These are phyloP conservation scores for Fonsecaea nubica DNA, from an alignment of 2,329 filamentous ascomycete species.

Conservation along the genomic window DNA sequence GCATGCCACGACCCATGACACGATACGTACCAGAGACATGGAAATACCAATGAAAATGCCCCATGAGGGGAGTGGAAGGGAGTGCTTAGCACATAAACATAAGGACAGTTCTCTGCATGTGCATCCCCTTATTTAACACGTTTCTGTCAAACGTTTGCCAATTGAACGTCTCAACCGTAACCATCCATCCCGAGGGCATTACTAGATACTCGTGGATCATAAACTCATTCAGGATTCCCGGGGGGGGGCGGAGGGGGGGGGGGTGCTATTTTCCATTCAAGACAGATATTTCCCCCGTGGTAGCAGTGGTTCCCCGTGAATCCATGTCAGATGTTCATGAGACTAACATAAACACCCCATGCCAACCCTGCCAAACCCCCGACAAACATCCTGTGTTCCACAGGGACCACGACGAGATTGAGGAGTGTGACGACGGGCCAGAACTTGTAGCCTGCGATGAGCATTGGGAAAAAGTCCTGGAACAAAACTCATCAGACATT, in stretches of 20 bases:
- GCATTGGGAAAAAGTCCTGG: conserved; percentile 41
- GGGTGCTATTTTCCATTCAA: neutral
- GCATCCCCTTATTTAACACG: neutral
- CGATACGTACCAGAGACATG: too few species aligned
- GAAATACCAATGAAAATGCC: too few species aligned
- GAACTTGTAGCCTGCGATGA: conserved; percentile 48
- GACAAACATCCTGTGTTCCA: conserved; percentile 47
- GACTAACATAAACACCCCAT: conserved; percentile 58
- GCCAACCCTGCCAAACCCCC: conserved; percentile 47
- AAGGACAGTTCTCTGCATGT: neutral
- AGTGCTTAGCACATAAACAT: neutral
- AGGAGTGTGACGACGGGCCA: conserved; percentile 51
- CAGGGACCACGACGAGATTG: conserved; percentile 48
- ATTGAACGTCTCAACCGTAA: neutral
- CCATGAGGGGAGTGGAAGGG: too few species aligned
- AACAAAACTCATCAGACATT: neutral
- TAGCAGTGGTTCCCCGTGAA: neutral
- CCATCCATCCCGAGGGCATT: neutral
- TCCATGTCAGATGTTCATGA: conserved; percentile 45
- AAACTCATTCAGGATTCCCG: neutral
- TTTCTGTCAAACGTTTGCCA: neutral
- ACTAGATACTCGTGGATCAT: neutral
- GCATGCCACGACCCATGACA: too few species aligned
- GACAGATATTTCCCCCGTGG: neutral
- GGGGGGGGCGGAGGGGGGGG: too few species aligned